Evolutionary conservation across 2,329 filamentous ascomycete genomes (phyloP).

Genomic region (Ophiostoma pallidulum): DNA sequence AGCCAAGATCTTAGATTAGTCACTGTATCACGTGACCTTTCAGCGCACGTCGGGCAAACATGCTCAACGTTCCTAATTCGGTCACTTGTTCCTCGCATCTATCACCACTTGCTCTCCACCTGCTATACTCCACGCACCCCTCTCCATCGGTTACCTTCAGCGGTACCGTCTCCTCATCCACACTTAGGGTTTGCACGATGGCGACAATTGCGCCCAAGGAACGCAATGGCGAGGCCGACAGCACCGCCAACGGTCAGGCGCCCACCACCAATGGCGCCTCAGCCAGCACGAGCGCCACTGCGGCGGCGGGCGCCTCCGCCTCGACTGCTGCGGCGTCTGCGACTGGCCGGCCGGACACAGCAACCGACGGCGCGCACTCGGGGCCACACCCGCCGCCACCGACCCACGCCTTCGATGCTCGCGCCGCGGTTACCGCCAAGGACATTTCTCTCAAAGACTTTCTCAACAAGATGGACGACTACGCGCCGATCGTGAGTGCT

Average conservation of each 20-base stretch:
- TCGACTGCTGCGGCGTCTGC: too few species aligned
- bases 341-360: too few species aligned
- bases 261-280: conserved; percentile 11
- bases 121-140: too few species aligned
- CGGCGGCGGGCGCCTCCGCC: too few species aligned
- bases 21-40: conserved; percentile 2
- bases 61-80: too few species aligned
- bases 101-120: background rate
- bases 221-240: background rate
- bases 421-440: conserved; percentile 55
- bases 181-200: too few species aligned
- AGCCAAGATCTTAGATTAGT: too few species aligned
- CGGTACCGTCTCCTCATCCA: too few species aligned
- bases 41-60: background rate
- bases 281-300: too few species aligned
- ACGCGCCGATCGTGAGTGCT: conserved; percentile 77
- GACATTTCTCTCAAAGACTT: conserved; percentile 91
- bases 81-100: background rate
- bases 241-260: conserved; percentile 7
- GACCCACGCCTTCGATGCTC: conserved; percentile 2
- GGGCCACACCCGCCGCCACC: background rate
- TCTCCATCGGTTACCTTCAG: too few species aligned
- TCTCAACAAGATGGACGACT: conserved; percentile 93
- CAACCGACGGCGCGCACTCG: background rate
- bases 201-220: conserved; percentile 10